Percentiles rank a stretch among this genome's conserved stretches.
Conservation (phyloP, 176 grass and related monocot genomes). For the Poa annua region DNA sequence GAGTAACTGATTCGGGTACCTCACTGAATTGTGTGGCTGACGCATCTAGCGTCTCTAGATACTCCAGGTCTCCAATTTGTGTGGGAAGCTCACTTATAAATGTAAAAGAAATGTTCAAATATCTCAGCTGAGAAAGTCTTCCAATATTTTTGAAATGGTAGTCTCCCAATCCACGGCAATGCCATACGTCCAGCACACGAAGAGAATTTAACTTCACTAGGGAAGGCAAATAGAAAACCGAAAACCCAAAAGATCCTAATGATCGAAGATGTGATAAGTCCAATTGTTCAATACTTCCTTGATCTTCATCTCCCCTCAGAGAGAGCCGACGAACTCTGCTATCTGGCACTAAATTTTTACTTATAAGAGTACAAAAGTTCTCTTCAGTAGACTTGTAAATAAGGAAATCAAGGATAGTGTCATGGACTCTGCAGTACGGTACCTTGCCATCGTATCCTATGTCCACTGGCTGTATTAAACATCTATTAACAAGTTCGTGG, state of each 20-base stretch:
- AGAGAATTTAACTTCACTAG: neutral
- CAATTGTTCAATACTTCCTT: neutral
- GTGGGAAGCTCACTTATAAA: neutral
- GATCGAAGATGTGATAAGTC: neutral
- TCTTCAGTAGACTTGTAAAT: neutral
- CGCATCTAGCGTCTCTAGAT: neutral
- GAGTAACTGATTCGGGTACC: neutral
- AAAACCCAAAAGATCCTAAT: neutral
- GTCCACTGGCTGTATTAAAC: neutral
- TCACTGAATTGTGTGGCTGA: accelerated
- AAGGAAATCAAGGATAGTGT: neutral
- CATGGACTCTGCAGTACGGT: neutral
- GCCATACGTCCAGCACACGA: neutral
- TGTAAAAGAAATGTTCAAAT: neutral
- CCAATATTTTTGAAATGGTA: neutral
- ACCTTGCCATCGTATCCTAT: neutral
- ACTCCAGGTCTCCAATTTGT: neutral
- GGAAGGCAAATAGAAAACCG: neutral
- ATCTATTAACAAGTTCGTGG: neutral
- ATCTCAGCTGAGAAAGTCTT: neutral
- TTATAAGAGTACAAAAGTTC: neutral
- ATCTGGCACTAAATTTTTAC: too few species aligned
- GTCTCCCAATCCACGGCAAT: neutral
- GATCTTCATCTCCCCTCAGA: neutral
- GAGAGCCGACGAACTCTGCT: neutral